Percentiles rank a stretch among this genome's conserved stretches.
phyloP scores from a whole-genome alignment of 352 stramenopile genomes.

The Phytophthora hibernalis region DNA sequence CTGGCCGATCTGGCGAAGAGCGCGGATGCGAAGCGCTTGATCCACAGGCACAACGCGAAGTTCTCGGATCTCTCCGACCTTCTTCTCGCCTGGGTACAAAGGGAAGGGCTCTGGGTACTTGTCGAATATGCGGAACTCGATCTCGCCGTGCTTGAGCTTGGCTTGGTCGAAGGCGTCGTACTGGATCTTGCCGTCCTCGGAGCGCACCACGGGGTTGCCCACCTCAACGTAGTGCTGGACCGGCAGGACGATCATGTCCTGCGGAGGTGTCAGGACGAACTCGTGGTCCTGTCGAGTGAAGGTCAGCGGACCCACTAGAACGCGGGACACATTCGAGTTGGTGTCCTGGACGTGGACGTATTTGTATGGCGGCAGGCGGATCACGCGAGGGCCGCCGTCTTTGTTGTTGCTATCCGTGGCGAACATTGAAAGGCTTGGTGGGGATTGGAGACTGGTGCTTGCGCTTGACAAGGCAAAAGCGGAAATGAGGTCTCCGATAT shows the following conservation, averaged over 20 bases:
- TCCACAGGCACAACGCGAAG: constrained; percentile 69
- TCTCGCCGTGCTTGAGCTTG: constrained; percentile 82
- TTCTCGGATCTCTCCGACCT: constrained; percentile 60
- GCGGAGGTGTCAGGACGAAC: constrained; percentile 61
- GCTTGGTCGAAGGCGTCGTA: constrained; percentile 75
- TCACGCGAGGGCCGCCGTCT: constrained; percentile 66
- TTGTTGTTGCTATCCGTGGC: constrained; percentile 29
- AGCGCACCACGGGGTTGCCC: constrained; percentile 67
- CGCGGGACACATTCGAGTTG: constrained; percentile 85
- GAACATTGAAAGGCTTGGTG: constrained; percentile 14
- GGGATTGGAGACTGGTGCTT: constrained; percentile 4
- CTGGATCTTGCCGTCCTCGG: constrained; percentile 55
- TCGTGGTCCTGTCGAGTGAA: constrained; percentile 88
- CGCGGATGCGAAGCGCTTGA: constrained; percentile 67
- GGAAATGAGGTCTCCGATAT: constrained; percentile 10
- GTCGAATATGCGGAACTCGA: constrained; percentile 80
- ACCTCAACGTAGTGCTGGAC: constrained; percentile 84
- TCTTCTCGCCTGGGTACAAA: constrained; percentile 73
- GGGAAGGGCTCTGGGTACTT: constrained; percentile 82
- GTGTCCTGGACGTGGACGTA: constrained; percentile 88
- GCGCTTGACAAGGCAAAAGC: constrained; percentile 18
- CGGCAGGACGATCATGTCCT: constrained; percentile 83
- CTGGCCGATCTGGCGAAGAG: constrained; percentile 62
- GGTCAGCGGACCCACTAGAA: constrained; percentile 77
- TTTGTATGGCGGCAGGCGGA: constrained; percentile 82